Evolutionary conservation across 2,329 filamentous ascomycete genomes (phyloP).

Genomic region (Hymenoscyphus infarciens): DNA sequence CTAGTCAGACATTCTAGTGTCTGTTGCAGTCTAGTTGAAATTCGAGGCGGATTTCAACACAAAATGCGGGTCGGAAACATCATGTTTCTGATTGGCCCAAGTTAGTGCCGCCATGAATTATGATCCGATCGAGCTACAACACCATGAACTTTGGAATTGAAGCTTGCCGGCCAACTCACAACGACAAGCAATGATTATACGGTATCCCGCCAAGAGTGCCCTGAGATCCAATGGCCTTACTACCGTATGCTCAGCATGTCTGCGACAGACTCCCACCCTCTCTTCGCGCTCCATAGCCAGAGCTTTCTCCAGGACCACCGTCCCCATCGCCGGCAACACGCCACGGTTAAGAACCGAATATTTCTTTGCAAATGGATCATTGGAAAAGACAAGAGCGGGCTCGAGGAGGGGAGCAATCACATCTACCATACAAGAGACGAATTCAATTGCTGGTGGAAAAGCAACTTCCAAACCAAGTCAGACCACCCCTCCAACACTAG

Average conservation of each 20-base stretch:
- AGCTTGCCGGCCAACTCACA: slow-evolving; percentile 13
- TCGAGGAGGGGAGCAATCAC: slow-evolving; percentile 24
- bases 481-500: slow-evolving; percentile 11
- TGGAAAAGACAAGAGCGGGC: slow-evolving; percentile 23
- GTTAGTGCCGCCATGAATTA: slow-evolving; percentile 8
- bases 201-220: slow-evolving; percentile 26
- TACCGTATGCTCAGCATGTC: slow-evolving; percentile 28
- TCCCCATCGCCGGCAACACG: slow-evolving; percentile 18
- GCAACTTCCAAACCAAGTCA: slow-evolving; percentile 16
- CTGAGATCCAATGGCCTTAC: slow-evolving; percentile 27
- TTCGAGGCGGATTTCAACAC: too few relatives aligned
- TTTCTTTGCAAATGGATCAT: slow-evolving; percentile 30
- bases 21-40: too few relatives aligned
- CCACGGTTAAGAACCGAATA: slow-evolving; percentile 29
- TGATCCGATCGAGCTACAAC: slow-evolving; percentile 8
- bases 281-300: slow-evolving; percentile 19
- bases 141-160: slow-evolving; percentile 16
- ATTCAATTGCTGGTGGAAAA: slow-evolving; percentile 19
- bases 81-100: slow-evolving; percentile 5
- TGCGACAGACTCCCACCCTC: slow-evolving; percentile 16
- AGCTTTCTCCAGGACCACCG: slow-evolving; percentile 29
- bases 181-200: slow-evolving; percentile 33
- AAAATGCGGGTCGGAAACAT: background rate
- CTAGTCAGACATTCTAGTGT: too few relatives aligned
- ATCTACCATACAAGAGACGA: slow-evolving; percentile 17